phyloP scores from a whole-genome alignment of 257 asterid species.

The Solanum tarapatanum region DNA sequence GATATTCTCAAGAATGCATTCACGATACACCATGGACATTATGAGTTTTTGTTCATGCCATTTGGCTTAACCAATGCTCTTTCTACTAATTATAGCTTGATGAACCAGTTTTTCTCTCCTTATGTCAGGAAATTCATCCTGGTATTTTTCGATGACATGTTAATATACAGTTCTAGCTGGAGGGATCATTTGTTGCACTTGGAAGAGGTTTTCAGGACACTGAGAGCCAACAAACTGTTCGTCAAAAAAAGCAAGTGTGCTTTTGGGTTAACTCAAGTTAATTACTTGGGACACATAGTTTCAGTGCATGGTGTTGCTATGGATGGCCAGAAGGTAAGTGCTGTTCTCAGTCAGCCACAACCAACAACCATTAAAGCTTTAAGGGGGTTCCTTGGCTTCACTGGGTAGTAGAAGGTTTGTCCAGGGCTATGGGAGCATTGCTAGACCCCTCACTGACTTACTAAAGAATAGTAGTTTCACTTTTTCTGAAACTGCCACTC shows the following conservation, averaged over 20 bases:
- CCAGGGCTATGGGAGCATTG: neutral
- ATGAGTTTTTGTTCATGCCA: neutral
- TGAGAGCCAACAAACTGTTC: neutral
- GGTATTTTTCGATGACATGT: neutral
- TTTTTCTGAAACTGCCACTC: neutral
- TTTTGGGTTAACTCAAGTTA: neutral
- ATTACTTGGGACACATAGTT: neutral
- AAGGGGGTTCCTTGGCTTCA: neutral
- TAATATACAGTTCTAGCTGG: neutral
- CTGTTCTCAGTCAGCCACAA: neutral
- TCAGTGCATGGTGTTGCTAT: neutral
- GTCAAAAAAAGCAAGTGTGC: neutral
- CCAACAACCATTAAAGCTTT: neutral
- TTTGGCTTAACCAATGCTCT: neutral
- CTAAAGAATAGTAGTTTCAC: neutral
- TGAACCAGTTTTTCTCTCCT: neutral
- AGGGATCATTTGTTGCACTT: neutral
- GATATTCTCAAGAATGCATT: neutral
- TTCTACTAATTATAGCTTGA: neutral
- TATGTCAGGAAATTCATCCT: neutral
- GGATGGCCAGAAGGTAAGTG: neutral
- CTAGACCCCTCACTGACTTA: neutral
- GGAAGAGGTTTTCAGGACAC: neutral
- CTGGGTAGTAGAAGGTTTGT: neutral
- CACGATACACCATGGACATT: neutral